phyloP scores from a whole-genome alignment of 1,284 basidiomycete species.

The Apiotrichum sp. region DNA sequence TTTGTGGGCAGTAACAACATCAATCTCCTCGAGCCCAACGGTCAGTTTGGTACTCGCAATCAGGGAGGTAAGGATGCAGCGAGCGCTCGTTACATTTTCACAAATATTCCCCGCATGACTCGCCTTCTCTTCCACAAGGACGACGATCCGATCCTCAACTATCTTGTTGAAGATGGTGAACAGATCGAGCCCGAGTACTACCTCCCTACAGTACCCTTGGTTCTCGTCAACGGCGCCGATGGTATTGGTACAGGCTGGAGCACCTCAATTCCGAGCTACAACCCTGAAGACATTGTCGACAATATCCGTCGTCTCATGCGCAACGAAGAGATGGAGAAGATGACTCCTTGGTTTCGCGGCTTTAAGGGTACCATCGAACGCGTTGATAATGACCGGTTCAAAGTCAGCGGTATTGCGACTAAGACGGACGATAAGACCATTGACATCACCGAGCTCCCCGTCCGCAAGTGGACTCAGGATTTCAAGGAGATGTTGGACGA shows the following conservation, averaged over 20 bases:
- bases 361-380: slow-evolving; percentile 82
- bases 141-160: slow-evolving; percentile 79
- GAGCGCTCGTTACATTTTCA: slow-evolving; percentile 95
- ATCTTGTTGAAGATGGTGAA: slow-evolving; percentile 81
- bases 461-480: slow-evolving; percentile 88
- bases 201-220: slow-evolving; percentile 80
- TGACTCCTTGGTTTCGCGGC: slow-evolving; percentile 97
- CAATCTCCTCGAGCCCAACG: slow-evolving; percentile 81
- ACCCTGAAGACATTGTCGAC: slow-evolving; percentile 81
- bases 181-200: slow-evolving; percentile 94
- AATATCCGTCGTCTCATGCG: slow-evolving; percentile 85
- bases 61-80: slow-evolving; percentile 93
- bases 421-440: slow-evolving; percentile 83
- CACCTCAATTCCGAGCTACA: slow-evolving; percentile 87
- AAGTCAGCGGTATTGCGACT: slow-evolving; percentile 66
- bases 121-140: slow-evolving; percentile 72
- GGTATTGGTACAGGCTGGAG: slow-evolving; percentile 99
- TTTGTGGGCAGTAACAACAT: slow-evolving; percentile 96
- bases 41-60: slow-evolving; percentile 90
- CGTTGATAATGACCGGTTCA: slow-evolving; percentile 77
- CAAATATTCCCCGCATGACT: slow-evolving; percentile 70
- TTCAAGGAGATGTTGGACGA: slow-evolving; percentile 88
- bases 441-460: slow-evolving; percentile 92
- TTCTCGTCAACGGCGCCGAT: slow-evolving; percentile 90
- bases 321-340: slow-evolving; percentile 73